phyloP scores from a whole-genome alignment of 1,284 basidiomycete species.

The Hypsizygus ulmarius region DNA sequence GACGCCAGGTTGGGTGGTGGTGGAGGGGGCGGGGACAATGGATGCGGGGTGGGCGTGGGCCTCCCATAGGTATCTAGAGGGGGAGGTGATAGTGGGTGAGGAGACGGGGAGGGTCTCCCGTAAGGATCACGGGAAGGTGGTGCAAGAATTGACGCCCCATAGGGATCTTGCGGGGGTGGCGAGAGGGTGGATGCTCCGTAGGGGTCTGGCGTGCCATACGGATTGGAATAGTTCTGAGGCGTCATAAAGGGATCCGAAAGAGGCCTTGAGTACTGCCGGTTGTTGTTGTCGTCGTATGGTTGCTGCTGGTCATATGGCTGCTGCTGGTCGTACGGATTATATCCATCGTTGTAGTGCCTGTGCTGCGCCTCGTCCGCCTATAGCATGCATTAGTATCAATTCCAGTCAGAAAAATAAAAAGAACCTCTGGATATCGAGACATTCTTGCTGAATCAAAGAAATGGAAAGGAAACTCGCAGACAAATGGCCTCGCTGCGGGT shows the following conservation, averaged over 20 bases:
- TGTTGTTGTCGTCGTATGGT: conserved; percentile 3
- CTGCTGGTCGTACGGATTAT: conserved; percentile 33
- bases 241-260: conserved; percentile 19
- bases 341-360: conserved; percentile 57
- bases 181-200: not conserved
- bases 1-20: conserved; percentile 15
- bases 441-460: conserved; percentile 21
- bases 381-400: conserved; percentile 1
- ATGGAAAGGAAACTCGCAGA: not conserved
- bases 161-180: not conserved
- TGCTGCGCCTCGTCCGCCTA: conserved; percentile 57
- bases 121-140: conserved; percentile 17
- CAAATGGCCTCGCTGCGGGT: conserved; percentile 2
- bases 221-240: conserved; percentile 6
- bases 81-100: conserved; percentile 23
- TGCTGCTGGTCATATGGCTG: conserved; percentile 11
- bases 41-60: conserved; percentile 14
- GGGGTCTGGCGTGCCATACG: conserved; percentile 4
- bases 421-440: conserved; percentile 45
- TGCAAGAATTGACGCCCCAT: conserved; percentile 6
- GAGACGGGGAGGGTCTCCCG: conserved; percentile 26
- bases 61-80: conserved; percentile 21
- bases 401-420: conserved; percentile 5
- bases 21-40: conserved; percentile 20
- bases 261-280: conserved; percentile 17